Evolutionary conservation across 371 early-diverging fungal genomes (phyloP).

Genomic region (Mucor sp.): DNA sequence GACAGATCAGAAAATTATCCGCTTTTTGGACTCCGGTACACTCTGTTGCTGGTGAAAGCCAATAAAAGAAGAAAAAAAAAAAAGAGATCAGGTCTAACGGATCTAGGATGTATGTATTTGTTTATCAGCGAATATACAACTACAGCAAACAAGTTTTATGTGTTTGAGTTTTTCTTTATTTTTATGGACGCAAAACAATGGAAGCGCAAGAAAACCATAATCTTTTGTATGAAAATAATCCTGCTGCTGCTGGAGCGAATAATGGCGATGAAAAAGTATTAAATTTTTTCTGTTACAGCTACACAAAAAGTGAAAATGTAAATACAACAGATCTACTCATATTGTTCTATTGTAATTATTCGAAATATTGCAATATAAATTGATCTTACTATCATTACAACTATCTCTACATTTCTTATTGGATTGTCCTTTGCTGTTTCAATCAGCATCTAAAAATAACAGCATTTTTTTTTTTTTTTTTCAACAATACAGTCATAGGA

Average conservation of each 20-base stretch:
- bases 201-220: background rate
- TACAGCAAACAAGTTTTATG: background rate
- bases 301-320: background rate
- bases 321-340: background rate
- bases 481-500: too few species aligned
- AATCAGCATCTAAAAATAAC: too few species aligned
- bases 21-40: background rate
- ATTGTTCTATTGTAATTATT: background rate
- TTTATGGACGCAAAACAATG: background rate
- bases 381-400: conserved; percentile 1
- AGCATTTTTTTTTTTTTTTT: too few species aligned
- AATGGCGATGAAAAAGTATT: background rate
- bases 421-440: too few species aligned
- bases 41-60: background rate
- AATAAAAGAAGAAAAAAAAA: background rate
- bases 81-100: background rate
- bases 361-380: background rate
- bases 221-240: background rate
- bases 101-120: background rate
- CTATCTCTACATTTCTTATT: background rate
- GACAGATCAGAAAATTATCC: background rate
- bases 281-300: conserved; percentile 3
- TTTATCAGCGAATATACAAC: background rate
- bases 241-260: background rate
- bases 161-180: background rate